Conservation (phyloP, 306 rosid species). For the Clitoria ternatea region DNA sequence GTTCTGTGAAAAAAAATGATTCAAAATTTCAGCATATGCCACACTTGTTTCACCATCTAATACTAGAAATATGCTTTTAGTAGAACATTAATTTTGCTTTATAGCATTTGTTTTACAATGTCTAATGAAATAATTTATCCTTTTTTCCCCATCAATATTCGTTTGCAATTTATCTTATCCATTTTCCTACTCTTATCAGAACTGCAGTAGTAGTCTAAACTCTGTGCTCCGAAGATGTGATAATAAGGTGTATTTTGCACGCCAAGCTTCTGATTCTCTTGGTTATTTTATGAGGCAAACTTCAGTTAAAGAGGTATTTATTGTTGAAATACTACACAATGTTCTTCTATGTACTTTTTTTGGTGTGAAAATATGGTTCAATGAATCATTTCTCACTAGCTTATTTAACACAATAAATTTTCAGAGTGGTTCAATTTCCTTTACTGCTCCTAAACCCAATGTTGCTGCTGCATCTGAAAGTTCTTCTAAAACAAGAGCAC, state of each 20-base stretch:
- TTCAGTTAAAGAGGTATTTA: constrained; percentile 46
- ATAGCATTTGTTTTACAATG: not conserved
- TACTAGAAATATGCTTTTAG: not conserved
- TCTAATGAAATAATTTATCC: not conserved
- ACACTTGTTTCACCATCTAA: not conserved
- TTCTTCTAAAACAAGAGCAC: constrained; percentile 36
- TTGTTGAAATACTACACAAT: not conserved
- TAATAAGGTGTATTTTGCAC: constrained; percentile 51
- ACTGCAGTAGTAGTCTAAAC: constrained; percentile 48
- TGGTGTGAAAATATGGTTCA: not conserved
- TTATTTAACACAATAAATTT: not conserved
- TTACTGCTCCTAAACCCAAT: constrained; percentile 25
- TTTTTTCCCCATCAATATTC: not conserved
- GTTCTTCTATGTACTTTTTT: not conserved
- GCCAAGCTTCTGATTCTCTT: constrained; percentile 59
- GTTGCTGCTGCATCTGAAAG: constrained; percentile 33
- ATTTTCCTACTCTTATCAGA: constrained; percentile 36
- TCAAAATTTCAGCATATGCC: not conserved
- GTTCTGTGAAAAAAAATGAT: not conserved
- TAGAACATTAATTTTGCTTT: not conserved
- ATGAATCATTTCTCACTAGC: not conserved
- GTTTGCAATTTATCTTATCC: constrained; percentile 9
- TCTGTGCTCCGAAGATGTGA: constrained; percentile 49
- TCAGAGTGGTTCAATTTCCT: constrained; percentile 41
- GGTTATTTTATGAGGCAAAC: constrained; percentile 64